A percentile compares a stretch with the other conserved stretches of the same genome.
Evolutionary conservation across 2,329 filamentous ascomycete species (phyloP).

Genomic region (Massarina eburnea): DNA sequence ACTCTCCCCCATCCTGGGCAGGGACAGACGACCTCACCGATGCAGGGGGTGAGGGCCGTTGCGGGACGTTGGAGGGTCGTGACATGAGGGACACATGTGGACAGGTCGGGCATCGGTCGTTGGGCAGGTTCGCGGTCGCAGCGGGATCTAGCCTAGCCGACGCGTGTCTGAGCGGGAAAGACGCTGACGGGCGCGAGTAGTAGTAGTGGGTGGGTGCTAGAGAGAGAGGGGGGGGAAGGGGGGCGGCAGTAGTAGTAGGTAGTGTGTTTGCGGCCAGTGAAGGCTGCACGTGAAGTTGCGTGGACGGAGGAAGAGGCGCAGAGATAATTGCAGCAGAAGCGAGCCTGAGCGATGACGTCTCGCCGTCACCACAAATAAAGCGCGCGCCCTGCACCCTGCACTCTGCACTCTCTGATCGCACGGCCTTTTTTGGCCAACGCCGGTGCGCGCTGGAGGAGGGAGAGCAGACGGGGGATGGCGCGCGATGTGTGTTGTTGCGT

Average conservation of each 20-base stretch:
- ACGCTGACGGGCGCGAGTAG: constrained; percentile 6
- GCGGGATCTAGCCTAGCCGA: constrained; percentile 16
- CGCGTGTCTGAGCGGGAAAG: constrained; percentile 16
- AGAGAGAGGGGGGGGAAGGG: constrained; percentile 11
- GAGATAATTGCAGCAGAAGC: constrained; percentile 9
- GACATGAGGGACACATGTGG: constrained; percentile 38
- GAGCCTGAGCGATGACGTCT: constrained; percentile 13
- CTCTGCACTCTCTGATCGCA: no score
- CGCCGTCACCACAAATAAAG: no score
- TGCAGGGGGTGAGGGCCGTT: constrained; percentile 44
- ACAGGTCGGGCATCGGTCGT: constrained; percentile 7
- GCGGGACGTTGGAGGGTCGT: constrained; percentile 39
- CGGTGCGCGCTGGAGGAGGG: no score
- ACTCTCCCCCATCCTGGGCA: constrained; percentile 21
- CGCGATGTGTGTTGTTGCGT: no score
- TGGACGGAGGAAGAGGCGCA: constrained; percentile 10
- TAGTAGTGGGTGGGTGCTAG: no score
- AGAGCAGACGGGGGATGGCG: no score
- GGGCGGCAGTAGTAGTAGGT: constrained; percentile 20
- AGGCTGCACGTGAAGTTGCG: constrained; percentile 26
- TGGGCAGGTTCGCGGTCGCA: constrained; percentile 14
- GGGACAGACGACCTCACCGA: constrained; percentile 42
- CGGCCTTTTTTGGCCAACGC: no score
- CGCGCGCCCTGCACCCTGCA: no score
- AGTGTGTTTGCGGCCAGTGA: constrained; percentile 13